These are phyloP conservation scores for Leccinum fibrillosum DNA, from an alignment of 768 basidiomycete species.

Conservation along the genomic window DNA sequence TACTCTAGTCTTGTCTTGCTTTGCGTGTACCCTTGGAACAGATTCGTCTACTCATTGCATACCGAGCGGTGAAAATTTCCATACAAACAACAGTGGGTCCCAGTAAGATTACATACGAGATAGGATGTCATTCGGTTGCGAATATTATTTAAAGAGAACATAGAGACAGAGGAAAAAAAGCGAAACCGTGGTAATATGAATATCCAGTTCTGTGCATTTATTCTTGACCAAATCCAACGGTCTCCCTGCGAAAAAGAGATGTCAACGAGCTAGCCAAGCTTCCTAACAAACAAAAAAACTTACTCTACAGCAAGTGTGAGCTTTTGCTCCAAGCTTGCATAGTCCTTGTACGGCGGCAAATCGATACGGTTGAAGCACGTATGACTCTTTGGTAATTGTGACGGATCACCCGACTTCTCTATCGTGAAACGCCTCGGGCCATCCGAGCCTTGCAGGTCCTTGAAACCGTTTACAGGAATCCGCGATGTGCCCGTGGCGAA, in stretches of 20 bases:
- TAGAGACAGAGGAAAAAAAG: not conserved
- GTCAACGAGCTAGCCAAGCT: conserved; percentile 14
- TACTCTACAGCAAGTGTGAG: conserved; percentile 91
- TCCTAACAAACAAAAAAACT: conserved; percentile 34
- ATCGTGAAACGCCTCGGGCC: conserved; percentile 97
- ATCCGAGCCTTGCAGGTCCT: conserved; percentile 96
- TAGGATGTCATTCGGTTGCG: conserved; percentile 20
- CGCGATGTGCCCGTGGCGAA: conserved; percentile 97
- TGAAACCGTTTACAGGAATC: conserved; percentile 98
- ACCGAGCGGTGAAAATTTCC: not conserved
- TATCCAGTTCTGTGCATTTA: conserved; percentile 35
- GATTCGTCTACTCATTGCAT: not conserved
- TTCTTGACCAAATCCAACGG: conserved; percentile 92
- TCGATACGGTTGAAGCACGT: conserved; percentile 98
- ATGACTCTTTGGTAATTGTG: conserved; percentile 93
- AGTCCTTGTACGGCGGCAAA: conserved; percentile 96
- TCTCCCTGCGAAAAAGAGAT: conserved; percentile 55
- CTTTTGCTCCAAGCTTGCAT: conserved; percentile 92
- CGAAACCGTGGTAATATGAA: conserved; percentile 12
- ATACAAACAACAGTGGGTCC: conserved; percentile 17
- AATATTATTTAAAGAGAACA: not conserved
- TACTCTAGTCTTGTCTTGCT: not conserved
- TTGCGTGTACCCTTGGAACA: not conserved
- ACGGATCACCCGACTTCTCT: conserved; percentile 96
- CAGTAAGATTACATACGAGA: conserved; percentile 30